Conservation (phyloP, 768 basidiomycete genomes). For the Serendipita sp. region DNA sequence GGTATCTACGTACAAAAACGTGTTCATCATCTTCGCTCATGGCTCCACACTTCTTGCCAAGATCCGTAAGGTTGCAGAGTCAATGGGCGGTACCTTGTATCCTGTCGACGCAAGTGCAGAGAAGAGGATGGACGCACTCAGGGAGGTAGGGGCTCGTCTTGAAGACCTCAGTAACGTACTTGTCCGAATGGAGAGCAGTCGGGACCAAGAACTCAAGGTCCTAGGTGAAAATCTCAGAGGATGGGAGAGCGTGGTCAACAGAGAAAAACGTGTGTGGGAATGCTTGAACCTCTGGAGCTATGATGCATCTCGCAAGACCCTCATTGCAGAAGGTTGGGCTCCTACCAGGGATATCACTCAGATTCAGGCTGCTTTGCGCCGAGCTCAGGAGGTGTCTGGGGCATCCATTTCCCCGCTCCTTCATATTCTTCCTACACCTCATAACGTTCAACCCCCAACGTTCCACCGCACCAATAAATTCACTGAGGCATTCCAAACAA, state of each 20-base stretch:
- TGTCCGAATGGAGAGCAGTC: conserved; percentile 73
- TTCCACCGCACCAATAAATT: conserved; percentile 92
- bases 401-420: conserved; percentile 85
- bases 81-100: conserved; percentile 96
- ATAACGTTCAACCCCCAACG: conserved; percentile 79
- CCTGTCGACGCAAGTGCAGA: conserved; percentile 91
- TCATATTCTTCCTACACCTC: conserved; percentile 61
- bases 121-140: conserved; percentile 78
- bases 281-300: conserved; percentile 93
- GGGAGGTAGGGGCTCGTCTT: conserved; percentile 72
- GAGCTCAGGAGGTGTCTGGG: conserved; percentile 82
- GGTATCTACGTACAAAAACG: conserved; percentile 83
- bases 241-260: conserved; percentile 88
- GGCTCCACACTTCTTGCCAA: conserved; percentile 84
- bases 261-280: conserved; percentile 94
- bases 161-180: conserved; percentile 84
- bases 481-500: conserved; percentile 90
- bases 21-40: conserved; percentile 99
- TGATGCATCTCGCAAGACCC: conserved; percentile 82
- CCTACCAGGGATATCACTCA: conserved; percentile 78
- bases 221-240: conserved; percentile 72
- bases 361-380: conserved; percentile 76
- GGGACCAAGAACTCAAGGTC: conserved; percentile 66
- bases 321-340: conserved; percentile 96
- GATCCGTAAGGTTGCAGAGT: conserved; percentile 95